Base-by-base conservation (phyloP, 164 flowering plant species). In the Vitis cinerea region DNA sequence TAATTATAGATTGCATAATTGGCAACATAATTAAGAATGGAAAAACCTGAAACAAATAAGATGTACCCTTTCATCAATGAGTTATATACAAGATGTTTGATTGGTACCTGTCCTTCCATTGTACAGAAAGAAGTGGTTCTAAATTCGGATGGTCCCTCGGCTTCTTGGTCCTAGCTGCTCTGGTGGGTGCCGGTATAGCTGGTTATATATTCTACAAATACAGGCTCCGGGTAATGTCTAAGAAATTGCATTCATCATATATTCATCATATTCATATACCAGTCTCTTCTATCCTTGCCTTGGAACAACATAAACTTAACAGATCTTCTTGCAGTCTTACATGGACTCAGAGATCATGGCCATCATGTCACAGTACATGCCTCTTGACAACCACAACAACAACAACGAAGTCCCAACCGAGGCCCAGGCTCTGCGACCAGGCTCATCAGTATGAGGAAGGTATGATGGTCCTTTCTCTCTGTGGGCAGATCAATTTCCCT, bases 311-410 rank as follows among this genome's bases (percentile, higher is more conserved):
- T 4, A 3, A 37, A 37, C 44, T 37, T 37, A 37, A 37, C 7
- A 4, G 44, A 23, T 55, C 16, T 19, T 2, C 47, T 67, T 83
- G 78, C 86, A 93, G 97, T 86, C 98, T 58, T 91, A 91, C 82
- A 93, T 93, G 98, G 97, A 93, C 79, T 83, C 97, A 1, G 98
- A 93, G 83, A 87, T 93, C 67, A 90, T 91, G 97, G 89, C 98
- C 9, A 93, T 93, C 67, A 93, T 93, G 98, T 86, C 98, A 10
- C 98, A 93, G 69, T 90, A 93, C 83, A 93, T 93, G 98, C 97
- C 97, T 0, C 86, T 93, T 6, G 98, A 93, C 77, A 86, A 74
- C 76, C 83, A 86, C 47, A 10, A 61, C 44, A 37, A 37, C 8
- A 76, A 64, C 29, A 77, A 74, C 48, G 79, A 73, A 63, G 78